Evolutionary conservation across 2,329 filamentous ascomycete genomes (phyloP).

Genomic region (Fusarium coffeatum): DNA sequence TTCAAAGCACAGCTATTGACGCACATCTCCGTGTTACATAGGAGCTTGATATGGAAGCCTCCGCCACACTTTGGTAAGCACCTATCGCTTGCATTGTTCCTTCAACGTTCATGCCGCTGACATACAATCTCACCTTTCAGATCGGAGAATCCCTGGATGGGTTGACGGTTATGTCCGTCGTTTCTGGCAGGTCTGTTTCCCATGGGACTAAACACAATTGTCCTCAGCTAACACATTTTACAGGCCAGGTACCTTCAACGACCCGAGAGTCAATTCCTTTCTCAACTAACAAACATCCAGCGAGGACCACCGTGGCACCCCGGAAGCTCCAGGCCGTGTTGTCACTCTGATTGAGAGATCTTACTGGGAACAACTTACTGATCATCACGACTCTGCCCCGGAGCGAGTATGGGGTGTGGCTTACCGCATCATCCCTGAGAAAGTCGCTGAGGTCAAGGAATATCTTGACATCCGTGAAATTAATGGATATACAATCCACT

Average conservation of each 20-base stretch:
- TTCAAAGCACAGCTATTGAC: slow-evolving; percentile 19
- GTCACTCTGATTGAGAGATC: slow-evolving; percentile 89
- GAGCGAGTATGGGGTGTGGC: slow-evolving; percentile 90
- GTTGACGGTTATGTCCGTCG: slow-evolving; percentile 93
- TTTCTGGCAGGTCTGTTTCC: slow-evolving; percentile 89
- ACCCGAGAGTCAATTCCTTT: not conserved
- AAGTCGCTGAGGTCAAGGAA: slow-evolving; percentile 82
- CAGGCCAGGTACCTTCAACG: slow-evolving; percentile 50
- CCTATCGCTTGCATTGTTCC: slow-evolving; percentile 1
- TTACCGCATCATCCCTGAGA: slow-evolving; percentile 80
- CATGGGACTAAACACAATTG: not conserved
- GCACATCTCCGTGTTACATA: slow-evolving; percentile 33
- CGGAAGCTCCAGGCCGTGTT: slow-evolving; percentile 86
- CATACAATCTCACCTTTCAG: slow-evolving; percentile 59
- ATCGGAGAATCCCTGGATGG: slow-evolving; percentile 86
- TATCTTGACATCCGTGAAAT: slow-evolving; percentile 98
- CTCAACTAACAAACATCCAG: slow-evolving; percentile 58
- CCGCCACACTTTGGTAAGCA: slow-evolving; percentile 96
- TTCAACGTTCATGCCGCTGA: slow-evolving; percentile 14
- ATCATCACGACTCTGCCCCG: slow-evolving; percentile 70
- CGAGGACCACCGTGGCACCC: slow-evolving; percentile 94
- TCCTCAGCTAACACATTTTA: slow-evolving; percentile 14
- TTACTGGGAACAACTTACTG: slow-evolving; percentile 83
- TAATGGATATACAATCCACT: slow-evolving; percentile 95
- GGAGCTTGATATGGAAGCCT: slow-evolving; percentile 98